Evolutionary conservation across 2,329 filamentous ascomycete species (phyloP), one percentile per base, ranked within the genome.

Genomic region (Aphanocladium album): DNA sequence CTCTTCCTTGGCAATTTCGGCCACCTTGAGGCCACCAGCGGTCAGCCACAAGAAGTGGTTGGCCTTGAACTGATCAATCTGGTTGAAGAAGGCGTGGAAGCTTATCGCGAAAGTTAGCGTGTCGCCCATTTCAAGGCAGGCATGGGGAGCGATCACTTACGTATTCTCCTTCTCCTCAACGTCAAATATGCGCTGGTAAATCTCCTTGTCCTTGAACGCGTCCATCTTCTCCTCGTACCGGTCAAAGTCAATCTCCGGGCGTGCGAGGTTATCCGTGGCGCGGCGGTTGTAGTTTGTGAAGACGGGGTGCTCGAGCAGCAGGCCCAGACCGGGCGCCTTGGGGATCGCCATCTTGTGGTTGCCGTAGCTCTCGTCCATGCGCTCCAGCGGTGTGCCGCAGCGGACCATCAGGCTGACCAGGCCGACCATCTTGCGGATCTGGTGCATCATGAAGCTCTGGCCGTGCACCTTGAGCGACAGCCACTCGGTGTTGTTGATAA

Each of bases 371-470:
- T 96, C 83, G 1, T 77, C 73, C 66, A 99, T 90, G 30, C 89
- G 84, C 12, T 83, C 77, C 4, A 87, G 79, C 4, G 89, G 81
- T n/a, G 88, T 88, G 55, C 91, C 95, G 72, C 90, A 96, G 41
- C 95, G 88, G 7, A 96, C 89, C 6, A 93, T 80, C 62, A 99
- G 80, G 37, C 91, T 86, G 9, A 87, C 91, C 89, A 99, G 92
- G 60, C 90, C 91, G 17, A 99, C 91, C 95, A 99, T 98, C 77
- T 98, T 99, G 70, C 95, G 89, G 74, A 99, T 99, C 78, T 99
- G 95, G 75, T 99, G 95, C 95, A 99, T 99, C 95, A 99, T 99
- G 82, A 99, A 99, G 70, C 89, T 93, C 76, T 99, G 95, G 0
- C 95, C 95, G 74, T 99, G 95, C 25, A 99, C 93, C 73, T 96